These are phyloP conservation scores for Neurospora discreta DNA, from an alignment of 495 filamentous ascomycete genomes.

Conservation along the genomic window DNA sequence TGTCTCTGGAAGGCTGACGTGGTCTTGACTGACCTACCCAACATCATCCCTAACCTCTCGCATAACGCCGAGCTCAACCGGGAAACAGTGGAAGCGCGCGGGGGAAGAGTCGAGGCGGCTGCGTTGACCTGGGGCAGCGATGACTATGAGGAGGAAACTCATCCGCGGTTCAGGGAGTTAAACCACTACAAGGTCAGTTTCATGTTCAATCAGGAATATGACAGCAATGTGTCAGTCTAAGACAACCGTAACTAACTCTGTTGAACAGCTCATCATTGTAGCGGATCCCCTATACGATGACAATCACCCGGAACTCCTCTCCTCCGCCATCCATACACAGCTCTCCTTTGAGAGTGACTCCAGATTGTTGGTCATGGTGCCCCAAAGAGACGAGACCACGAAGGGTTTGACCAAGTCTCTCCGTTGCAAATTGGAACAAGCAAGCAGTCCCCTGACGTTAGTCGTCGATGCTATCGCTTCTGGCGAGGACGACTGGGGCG, in stretches of 20 bases:
- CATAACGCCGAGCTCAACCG: conserved; percentile 30
- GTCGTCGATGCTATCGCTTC: conserved; percentile 24
- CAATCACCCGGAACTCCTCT: conserved; percentile 32
- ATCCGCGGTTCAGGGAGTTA: conserved; percentile 19
- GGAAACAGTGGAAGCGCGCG: conserved; percentile 18
- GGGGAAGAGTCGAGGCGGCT: conserved; percentile 26
- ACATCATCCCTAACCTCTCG: conserved; percentile 32
- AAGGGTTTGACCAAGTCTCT: conserved; percentile 21
- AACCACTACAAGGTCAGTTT: conserved; percentile 30
- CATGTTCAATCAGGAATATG: not conserved
- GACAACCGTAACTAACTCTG: not conserved
- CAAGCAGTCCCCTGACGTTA: conserved; percentile 14
- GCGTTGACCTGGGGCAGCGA: conserved; percentile 28
- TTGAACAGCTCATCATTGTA: conserved; percentile 28
- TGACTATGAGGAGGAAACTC: conserved; percentile 18
- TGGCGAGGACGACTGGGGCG: conserved; percentile 38
- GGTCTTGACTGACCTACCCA: conserved; percentile 35
- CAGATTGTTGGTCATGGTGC: conserved; percentile 34
- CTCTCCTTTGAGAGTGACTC: conserved; percentile 22
- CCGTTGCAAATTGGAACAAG: conserved; percentile 12
- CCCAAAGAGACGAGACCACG: conserved; percentile 31
- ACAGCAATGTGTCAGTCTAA: no score
- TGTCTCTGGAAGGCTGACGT: conserved; percentile 30
- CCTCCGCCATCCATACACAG: conserved; percentile 30
- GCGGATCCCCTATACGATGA: conserved; percentile 40